Base-by-base conservation (phyloP, 148 eudicot species). In the Talinum fruticosum region DNA sequence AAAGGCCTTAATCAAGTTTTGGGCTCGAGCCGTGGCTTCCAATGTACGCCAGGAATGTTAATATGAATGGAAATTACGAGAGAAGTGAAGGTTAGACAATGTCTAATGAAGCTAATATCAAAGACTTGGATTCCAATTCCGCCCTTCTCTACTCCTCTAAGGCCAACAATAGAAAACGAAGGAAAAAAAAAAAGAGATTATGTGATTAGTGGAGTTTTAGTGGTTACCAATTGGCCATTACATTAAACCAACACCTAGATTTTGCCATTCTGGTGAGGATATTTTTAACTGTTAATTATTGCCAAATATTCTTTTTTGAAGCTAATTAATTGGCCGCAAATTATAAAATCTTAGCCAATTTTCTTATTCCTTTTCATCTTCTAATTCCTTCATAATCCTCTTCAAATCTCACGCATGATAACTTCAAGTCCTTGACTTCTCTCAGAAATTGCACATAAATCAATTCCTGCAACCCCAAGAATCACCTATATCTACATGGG, bases 21-120 rank as follows among this genome's bases (percentile, higher is more conserved):
- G 98, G 98, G 98, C 98, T 45, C 86, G 90, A 84, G 88, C 93
- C 28, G 98, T 94, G 65, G 98, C 98, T 33, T 83, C 90, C 18
- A 92, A 94, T 77, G 90, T 87, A 67, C 91, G 90, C 51, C 88
- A 84, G 83, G 86, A 87, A 32, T 85, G 90, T 30, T 87, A 71
- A 88, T 45, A 53, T 3, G 18, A 51, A 3, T 18, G 57, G 6
- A 23, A 51, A 19, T 51, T 4, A 16, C 16, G 23, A 4, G 6
- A 51, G 16, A 19, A 51, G 6, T 51, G 23, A 5, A 19, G 6
- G 57, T 2, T 0, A 12, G 2, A 41, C 13, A 41, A 41, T n/a
- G 47, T 41, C 12, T 6, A 41, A 41, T 41, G 12, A 10, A 41
- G 47, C 47, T 6, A 41, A 41, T 3, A 41, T 41, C 6, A 51